Evolutionary conservation across 345 rosid species (phyloP), one percentile per base, ranked within the genome.

Genomic region (Alliaria petiolata): DNA sequence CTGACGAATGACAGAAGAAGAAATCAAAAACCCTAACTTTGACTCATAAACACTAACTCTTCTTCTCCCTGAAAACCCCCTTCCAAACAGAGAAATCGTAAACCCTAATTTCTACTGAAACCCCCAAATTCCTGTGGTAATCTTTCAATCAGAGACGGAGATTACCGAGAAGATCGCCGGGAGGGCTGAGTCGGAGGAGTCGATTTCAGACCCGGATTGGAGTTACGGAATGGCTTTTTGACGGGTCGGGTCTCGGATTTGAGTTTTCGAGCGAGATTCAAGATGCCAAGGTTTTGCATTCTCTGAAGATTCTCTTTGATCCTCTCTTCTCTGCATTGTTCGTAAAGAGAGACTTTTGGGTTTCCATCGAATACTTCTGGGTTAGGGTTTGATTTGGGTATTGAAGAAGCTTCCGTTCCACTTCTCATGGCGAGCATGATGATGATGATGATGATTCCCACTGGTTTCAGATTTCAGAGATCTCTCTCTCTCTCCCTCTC

Each of bases 81-180:
- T 39, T 12, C 4, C n/a, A 39, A 31, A 46, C 28, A 26, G 12
- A 9, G 7, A 3, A n/a, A 7, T 31, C 14, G 5, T 9, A 26
- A 67, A 67, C 31, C 63, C 52, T 42, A 19, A 39, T n/a, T 7
- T 40, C 38, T 1, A 22, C 25, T 22, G 25, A 20, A 36, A 36
- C 12, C 7, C 46, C 7, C 13, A 22, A 16, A 34, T 12, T 33
- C 10, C 22, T 7, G 11, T 16, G 1, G 38, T 53, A 53, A 57
- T 36, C 49, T 19, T 10, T 50, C 16, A 66, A 25, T n/a, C n/a
- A 7, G 22, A 65, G 36, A 28, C 11, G 4, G 63, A 53, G 33
- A 62, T 55, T 69, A 92, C 96, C 98, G 86, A 30, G 98, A 86
- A 28, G 95, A 92, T 26, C 95, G 86, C 60, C 96, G 92, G 51